Base-by-base conservation (phyloP, 306 rosid genomes). In the Alnus rubra region DNA sequence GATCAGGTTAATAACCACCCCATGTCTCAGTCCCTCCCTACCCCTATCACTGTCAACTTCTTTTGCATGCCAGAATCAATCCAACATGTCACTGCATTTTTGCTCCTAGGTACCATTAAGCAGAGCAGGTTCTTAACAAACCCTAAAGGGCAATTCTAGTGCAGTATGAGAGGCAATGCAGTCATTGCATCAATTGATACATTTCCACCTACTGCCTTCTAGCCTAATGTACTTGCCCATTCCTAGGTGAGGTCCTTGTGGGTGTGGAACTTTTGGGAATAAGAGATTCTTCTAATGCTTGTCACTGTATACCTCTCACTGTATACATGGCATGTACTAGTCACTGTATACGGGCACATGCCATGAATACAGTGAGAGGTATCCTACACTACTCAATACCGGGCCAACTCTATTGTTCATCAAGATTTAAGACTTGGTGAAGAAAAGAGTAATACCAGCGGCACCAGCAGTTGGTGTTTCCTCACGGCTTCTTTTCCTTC, bases 401-500 rank as follows among this genome's bases (percentile, higher is more conserved):
- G 65, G 81, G 76, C 44, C 56, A 76, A 68, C 63, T 81, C 70
- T 64, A 60, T 63, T 14, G 68, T 76, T 84, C 71, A 63, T 73
- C 78, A 81, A 75, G 75, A 73, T 77, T 59, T 31, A 55, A 80
- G 75, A 79, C 84, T 83, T 63, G 78, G 79, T 62, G 76, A 79
- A 81, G 82, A 82, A 79, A 75, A 77, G 62, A 81, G 77, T 67
- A 83, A 71, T 92, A 92, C 97, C 97, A 81, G 90, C 79, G 82
- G 87, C 69, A 92, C 97, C 97, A 81, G 90, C 79, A 80, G 86
- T 71, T 70, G 97, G 93, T 78, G 97, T 91, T 80, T 85, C 89
- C 80, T 92, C 97, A 49, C 88, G 86, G 87, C 95, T 91, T 88
- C 97, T 89, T 88, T 87, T 92, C 86, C 88, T 88, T 83, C 86